A percentile compares a stretch with the other conserved stretches of the same genome.
phyloP scores from a whole-genome alignment of 441 rosid genomes.

The Pelargonium cotyledonis region DNA sequence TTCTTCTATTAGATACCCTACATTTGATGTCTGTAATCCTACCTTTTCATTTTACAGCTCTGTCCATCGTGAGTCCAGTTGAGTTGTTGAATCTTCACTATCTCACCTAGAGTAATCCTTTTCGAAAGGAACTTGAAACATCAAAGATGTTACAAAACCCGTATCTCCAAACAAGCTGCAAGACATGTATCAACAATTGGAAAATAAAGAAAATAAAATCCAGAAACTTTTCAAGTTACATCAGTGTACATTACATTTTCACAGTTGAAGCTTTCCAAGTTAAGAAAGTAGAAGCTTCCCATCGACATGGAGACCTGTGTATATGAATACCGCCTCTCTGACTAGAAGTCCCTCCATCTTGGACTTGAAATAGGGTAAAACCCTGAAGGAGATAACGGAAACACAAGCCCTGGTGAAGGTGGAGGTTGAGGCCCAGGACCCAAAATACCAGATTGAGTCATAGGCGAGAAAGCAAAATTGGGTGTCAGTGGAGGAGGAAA shows the following conservation, averaged over 20 bases:
- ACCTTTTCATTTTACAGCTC: conserved; percentile 30
- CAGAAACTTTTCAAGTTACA: no score
- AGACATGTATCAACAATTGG: conserved; percentile 24
- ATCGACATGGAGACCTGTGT: conserved; percentile 21
- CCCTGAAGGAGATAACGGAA: conserved; percentile 57
- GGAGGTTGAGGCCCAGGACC: conserved; percentile 77
- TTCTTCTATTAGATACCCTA: conserved; percentile 25
- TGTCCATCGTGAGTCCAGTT: conserved; percentile 16
- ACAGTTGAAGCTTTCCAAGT: conserved; percentile 22
- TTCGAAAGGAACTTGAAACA: conserved; percentile 20
- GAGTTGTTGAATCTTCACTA: conserved; percentile 27
- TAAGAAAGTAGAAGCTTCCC: conserved; percentile 22
- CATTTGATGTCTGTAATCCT: conserved; percentile 32
- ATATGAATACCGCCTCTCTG: conserved; percentile 20
- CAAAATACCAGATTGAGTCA: conserved; percentile 54
- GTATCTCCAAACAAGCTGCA: conserved; percentile 26
- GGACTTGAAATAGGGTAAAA: conserved; percentile 69
- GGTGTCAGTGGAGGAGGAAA: conserved; percentile 51
- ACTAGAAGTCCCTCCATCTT: conserved; percentile 66
- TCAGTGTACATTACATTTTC: conserved; percentile 26
- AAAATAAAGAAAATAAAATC: conserved; percentile 10
- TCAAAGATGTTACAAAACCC: conserved; percentile 23
- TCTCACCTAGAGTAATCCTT: conserved; percentile 29
- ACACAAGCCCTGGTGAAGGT: conserved; percentile 50
- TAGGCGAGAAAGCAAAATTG: conserved; percentile 59